A percentile compares a stretch with the other conserved stretches of the same genome.
phyloP scores from a whole-genome alignment of 176 grass and related monocot genomes.

The Themeda triandra region DNA sequence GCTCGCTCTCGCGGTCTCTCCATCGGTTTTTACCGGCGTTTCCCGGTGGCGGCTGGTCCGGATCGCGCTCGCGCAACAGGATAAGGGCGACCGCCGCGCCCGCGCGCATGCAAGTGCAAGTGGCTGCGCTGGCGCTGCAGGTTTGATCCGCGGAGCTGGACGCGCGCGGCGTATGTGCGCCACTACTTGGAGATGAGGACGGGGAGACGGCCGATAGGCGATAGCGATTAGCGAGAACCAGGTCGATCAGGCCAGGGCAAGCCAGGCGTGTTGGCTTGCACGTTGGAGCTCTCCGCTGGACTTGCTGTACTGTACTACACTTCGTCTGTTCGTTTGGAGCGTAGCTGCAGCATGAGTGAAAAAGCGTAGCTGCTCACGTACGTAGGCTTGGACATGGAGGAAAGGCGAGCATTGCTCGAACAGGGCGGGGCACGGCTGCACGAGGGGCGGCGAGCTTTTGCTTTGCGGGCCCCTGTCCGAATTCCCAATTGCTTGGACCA shows the following conservation, averaged over 20 bases:
- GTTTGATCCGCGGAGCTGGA: not conserved
- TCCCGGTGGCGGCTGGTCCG: not conserved
- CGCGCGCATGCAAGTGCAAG: not conserved
- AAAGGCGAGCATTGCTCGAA: not conserved
- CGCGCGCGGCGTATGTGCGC: not conserved
- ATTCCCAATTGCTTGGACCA: conserved; percentile 25
- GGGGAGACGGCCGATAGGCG: not conserved
- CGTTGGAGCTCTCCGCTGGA: not conserved
- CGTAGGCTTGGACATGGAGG: not conserved
- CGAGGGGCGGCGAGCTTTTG: not conserved
- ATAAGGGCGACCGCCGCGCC: not conserved
- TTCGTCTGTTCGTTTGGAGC: not conserved
- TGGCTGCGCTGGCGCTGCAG: not conserved
- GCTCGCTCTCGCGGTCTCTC: not conserved
- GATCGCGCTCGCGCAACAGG: not conserved
- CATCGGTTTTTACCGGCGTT: not conserved
- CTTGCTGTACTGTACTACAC: not conserved
- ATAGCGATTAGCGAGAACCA: not conserved
- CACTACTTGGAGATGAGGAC: conserved; percentile 12
- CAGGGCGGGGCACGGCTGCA: not conserved
- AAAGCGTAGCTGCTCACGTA: not conserved
- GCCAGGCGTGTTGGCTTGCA: not conserved
- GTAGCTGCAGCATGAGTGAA: not conserved
- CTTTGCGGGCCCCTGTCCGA: not conserved
- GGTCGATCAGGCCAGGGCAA: not conserved